Conservation (phyloP, 257 asterid species). For the Osmanthus fragrans region DNA sequence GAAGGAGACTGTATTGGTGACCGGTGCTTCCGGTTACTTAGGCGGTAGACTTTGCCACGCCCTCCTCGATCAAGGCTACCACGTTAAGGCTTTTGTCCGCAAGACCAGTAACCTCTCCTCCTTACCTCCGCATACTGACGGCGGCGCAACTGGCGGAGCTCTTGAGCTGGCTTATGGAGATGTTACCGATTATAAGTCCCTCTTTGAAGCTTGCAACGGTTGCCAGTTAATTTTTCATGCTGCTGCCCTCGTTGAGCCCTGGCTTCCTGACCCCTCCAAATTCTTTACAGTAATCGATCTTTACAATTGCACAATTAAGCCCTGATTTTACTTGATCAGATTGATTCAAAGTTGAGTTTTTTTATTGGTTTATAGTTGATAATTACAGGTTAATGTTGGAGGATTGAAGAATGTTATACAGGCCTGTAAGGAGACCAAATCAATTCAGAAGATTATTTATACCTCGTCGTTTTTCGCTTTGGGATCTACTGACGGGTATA, state of each 20-base stretch:
- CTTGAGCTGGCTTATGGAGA: constrained; percentile 82
- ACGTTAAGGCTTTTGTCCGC: constrained; percentile 88
- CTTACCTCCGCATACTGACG: constrained; percentile 52
- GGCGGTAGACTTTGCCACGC: constrained; percentile 86
- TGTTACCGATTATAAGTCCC: constrained; percentile 72
- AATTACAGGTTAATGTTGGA: constrained; percentile 76
- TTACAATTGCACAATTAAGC: not conserved
- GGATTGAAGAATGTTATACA: constrained; percentile 79
- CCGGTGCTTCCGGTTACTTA: constrained; percentile 93
- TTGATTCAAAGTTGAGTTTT: not conserved
- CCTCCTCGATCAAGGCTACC: constrained; percentile 64
- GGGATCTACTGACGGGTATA: constrained; percentile 81
- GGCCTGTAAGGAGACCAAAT: constrained; percentile 58
- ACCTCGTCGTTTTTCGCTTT: constrained; percentile 92
- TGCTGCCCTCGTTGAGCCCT: constrained; percentile 94
- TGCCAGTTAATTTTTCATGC: constrained; percentile 84
- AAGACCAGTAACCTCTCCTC: constrained; percentile 68
- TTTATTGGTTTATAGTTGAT: constrained; percentile 6
- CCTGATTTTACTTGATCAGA: not conserved
- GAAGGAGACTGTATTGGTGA: constrained; percentile 70
- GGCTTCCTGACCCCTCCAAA: constrained; percentile 84
- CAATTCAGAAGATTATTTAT: constrained; percentile 69
- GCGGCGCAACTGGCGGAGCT: constrained; percentile 39
- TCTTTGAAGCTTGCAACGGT: constrained; percentile 64
- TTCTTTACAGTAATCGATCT: constrained; percentile 46